phyloP scores from a whole-genome alignment of 371 early-diverging fungal species.

The Apophysomyces sp. region DNA sequence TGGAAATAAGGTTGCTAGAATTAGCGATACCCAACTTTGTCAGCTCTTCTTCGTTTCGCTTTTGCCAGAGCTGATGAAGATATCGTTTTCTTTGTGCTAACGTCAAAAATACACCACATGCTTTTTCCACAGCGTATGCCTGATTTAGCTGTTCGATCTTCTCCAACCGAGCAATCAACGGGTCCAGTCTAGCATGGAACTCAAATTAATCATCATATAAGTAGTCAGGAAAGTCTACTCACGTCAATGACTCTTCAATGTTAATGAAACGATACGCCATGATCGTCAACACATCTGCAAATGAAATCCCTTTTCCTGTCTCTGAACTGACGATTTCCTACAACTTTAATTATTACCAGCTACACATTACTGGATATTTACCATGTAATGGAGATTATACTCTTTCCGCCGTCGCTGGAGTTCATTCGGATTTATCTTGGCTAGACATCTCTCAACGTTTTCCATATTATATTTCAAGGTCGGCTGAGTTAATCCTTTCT shows the following conservation, averaged over 20 bases:
- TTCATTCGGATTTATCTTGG: constrained; percentile 21
- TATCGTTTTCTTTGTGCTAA: constrained; percentile 40
- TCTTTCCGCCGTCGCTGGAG: constrained; percentile 37
- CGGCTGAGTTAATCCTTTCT: neutral
- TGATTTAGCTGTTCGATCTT: constrained; percentile 39
- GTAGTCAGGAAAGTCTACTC: constrained; percentile 8
- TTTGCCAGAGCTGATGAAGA: constrained; percentile 40
- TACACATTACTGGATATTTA: constrained; percentile 1
- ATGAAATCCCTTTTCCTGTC: constrained; percentile 51
- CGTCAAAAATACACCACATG: constrained; percentile 43
- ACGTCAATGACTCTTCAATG: constrained; percentile 52
- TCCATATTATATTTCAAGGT: constrained; percentile 13
- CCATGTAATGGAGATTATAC: constrained; percentile 52
- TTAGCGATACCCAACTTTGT: constrained; percentile 25
- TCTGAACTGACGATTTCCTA: constrained; percentile 43
- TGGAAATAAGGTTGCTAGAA: constrained; percentile 5
- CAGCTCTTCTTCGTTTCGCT: constrained; percentile 43
- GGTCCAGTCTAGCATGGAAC: constrained; percentile 26
- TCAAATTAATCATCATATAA: neutral
- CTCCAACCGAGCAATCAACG: constrained; percentile 40
- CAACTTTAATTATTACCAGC: neutral
- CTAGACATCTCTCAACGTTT: constrained; percentile 24
- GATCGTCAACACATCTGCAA: constrained; percentile 52
- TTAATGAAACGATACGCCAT: constrained; percentile 54
- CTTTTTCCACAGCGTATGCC: constrained; percentile 45